These are phyloP conservation scores for Phyllosticta citribraziliensis DNA, from an alignment of 2,329 filamentous ascomycete species.

Conservation along the genomic window DNA sequence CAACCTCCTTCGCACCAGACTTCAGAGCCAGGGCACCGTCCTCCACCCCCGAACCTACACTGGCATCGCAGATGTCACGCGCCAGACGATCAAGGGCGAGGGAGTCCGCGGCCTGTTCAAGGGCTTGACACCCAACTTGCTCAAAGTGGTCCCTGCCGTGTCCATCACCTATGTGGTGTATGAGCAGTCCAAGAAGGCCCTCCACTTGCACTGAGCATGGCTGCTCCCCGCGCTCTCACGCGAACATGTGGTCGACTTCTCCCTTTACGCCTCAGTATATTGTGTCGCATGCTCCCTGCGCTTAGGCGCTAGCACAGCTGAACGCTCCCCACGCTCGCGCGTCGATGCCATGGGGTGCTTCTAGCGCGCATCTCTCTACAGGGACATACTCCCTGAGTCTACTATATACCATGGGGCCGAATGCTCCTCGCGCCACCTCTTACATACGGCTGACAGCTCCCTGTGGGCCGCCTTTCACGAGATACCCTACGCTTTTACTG, in stretches of 20 bases:
- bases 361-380: too few species aligned
- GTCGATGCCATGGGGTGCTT: too few species aligned
- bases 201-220: constrained; percentile 25
- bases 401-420: too few species aligned
- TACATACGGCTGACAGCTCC: not conserved
- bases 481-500: not conserved
- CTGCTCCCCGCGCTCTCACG: not conserved
- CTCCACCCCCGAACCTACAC: constrained; percentile 85
- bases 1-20: constrained; percentile 80
- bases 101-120: constrained; percentile 84
- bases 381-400: too few species aligned
- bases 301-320: too few species aligned
- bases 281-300: too few species aligned
- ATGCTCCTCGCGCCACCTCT: too few species aligned
- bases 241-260: not conserved
- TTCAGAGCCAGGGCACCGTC: constrained; percentile 91
- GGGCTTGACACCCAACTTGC: constrained; percentile 83
- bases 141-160: constrained; percentile 92
- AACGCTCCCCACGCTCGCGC: too few species aligned
- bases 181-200: constrained; percentile 30
- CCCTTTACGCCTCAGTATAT: too few species aligned
- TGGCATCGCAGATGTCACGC: constrained; percentile 80
- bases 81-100: constrained; percentile 72
- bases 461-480: not conserved
- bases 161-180: constrained; percentile 55